These are phyloP conservation scores for Physcomitrellopsis africana DNA, from an alignment of 225 moss, liverwort and hornwort species.

Conservation along the genomic window DNA sequence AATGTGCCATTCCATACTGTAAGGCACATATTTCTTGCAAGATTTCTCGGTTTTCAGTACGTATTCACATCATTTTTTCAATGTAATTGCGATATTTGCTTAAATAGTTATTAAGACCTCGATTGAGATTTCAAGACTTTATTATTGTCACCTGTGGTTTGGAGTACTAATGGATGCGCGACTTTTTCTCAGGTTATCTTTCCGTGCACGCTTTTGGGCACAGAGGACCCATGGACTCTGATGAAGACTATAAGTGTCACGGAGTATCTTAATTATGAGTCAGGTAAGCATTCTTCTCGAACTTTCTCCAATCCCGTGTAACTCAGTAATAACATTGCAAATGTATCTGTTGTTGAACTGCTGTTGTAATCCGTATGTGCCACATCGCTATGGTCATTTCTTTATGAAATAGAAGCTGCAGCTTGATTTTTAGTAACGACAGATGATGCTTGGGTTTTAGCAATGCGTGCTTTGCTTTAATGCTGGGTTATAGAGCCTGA, in stretches of 20 bases:
- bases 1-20: slow-evolving; percentile 98
- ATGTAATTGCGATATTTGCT: background rate
- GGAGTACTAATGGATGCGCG: background rate
- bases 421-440: background rate
- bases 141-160: slow-evolving; percentile 9
- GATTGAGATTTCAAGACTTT: background rate
- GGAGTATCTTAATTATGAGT: slow-evolving; percentile 94
- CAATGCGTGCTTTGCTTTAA: background rate
- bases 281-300: slow-evolving; percentile 35
- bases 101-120: background rate
- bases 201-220: slow-evolving; percentile 93
- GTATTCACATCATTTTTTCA: background rate
- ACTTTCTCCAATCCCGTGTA: background rate
- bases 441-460: slow-evolving; percentile 1
- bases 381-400: background rate
- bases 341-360: background rate
- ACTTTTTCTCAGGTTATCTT: slow-evolving; percentile 70
- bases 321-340: background rate
- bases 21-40: background rate
- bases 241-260: slow-evolving; percentile 98
- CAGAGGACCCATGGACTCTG: slow-evolving; percentile 86
- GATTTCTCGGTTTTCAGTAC: background rate
- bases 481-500: background rate
- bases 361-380: background rate
- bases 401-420: background rate